Evolutionary conservation across 208 protist species (phyloP).

Genomic region (Acanthamoeba triangularis): DNA sequence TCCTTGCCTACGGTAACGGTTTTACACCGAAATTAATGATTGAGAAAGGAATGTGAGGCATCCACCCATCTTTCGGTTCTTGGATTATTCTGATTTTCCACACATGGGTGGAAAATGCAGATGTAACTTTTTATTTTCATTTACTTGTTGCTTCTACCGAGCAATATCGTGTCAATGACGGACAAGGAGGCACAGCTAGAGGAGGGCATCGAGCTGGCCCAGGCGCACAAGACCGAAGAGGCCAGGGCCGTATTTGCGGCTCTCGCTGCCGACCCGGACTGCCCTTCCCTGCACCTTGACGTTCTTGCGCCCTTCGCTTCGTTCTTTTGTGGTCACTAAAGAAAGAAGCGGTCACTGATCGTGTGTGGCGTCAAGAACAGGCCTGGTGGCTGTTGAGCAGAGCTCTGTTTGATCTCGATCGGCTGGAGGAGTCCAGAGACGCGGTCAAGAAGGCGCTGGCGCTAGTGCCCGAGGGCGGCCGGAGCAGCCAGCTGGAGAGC

Average conservation of each 20-base stretch:
- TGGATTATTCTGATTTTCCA: too few relatives aligned
- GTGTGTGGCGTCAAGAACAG: not conserved
- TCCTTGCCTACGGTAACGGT: too few relatives aligned
- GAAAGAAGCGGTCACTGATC: not conserved
- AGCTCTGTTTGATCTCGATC: not conserved
- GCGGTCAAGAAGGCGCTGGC: not conserved
- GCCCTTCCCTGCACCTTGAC: not conserved
- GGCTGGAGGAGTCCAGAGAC: not conserved
- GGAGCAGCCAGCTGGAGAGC: not conserved
- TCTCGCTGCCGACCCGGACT: not conserved
- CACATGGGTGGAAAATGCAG: too few relatives aligned
- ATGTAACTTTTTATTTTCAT: too few relatives aligned
- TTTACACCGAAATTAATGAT: too few relatives aligned
- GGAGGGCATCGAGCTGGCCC: not conserved
- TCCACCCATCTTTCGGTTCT: too few relatives aligned
- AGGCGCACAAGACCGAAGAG: not conserved
- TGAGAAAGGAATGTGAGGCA: too few relatives aligned
- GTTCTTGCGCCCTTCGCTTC: not conserved
- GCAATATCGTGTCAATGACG: too few relatives aligned
- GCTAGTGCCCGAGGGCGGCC: not conserved
- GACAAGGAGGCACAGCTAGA: not conserved
- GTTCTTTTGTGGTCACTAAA: not conserved
- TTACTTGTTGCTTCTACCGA: too few relatives aligned
- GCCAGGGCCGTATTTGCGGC: not conserved
- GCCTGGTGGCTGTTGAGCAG: not conserved